Conservation (phyloP, 75 land plant species). For the Cunninghamia lanceolata region DNA sequence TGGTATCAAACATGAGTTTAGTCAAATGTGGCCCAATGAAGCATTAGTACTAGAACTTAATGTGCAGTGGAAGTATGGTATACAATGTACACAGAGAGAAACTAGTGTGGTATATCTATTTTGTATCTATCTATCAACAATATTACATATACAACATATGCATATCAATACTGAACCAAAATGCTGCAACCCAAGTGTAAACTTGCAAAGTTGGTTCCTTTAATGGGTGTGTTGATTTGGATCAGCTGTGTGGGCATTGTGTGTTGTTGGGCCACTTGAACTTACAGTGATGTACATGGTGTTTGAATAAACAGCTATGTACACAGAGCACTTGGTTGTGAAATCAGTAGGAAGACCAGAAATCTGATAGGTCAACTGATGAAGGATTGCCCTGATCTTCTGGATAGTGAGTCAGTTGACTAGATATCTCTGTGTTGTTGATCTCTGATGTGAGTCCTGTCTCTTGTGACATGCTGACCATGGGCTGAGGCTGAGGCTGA, state of each 20-base stretch:
- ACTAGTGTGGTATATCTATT: not conserved
- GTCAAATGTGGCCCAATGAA: not conserved
- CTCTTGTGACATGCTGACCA: conserved; percentile 12
- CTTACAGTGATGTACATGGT: not conserved
- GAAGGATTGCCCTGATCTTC: conserved; percentile 1
- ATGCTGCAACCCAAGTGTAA: not conserved
- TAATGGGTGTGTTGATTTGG: not conserved
- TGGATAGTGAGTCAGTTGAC: not conserved
- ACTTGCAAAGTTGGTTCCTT: not conserved
- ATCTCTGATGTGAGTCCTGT: conserved; percentile 7
- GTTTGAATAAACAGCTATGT: not conserved
- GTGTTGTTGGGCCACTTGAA: not conserved
- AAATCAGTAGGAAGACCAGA: not conserved
- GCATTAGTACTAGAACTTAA: not conserved
- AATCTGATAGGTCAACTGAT: not conserved
- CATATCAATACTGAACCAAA: not conserved
- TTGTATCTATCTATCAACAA: not conserved
- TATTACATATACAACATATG: not conserved
- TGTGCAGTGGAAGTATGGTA: not conserved
- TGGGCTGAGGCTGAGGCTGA: not conserved
- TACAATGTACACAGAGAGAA: not conserved
- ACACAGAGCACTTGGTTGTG: not conserved
- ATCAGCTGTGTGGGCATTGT: not conserved
- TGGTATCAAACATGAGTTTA: not conserved
- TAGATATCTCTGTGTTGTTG: conserved; percentile 9